phyloP scores from a whole-genome alignment of 768 basidiomycete genomes.

The Neoboletus magnificus region DNA sequence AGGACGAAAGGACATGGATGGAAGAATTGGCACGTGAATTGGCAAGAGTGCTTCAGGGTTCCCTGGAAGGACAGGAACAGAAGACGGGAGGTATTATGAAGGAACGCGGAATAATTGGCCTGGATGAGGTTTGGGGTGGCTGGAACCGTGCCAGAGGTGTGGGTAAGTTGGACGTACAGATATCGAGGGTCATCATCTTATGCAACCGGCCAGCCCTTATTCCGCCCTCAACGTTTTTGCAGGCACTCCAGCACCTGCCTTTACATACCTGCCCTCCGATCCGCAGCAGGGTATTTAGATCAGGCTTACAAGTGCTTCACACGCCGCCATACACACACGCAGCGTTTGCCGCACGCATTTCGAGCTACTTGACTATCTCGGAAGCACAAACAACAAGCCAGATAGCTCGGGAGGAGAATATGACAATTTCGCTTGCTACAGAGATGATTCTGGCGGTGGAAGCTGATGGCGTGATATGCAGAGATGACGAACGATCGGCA shows the following conservation, averaged over 20 bases:
- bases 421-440: constrained; percentile 68
- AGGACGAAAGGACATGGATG: constrained; percentile 75
- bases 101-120: constrained; percentile 72
- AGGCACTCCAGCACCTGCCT: constrained; percentile 66
- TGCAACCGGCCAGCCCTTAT: constrained; percentile 63
- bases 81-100: constrained; percentile 63
- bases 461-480: constrained; percentile 61
- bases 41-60: constrained; percentile 62
- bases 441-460: constrained; percentile 82
- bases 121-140: constrained; percentile 93
- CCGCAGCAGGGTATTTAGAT: constrained; percentile 60
- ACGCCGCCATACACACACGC: constrained; percentile 70
- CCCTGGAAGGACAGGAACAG: constrained; percentile 6
- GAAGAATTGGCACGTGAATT: constrained; percentile 83
- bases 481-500: constrained; percentile 59
- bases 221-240: constrained; percentile 83
- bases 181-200: background rate
- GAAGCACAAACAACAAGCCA: constrained; percentile 62
- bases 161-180: constrained; percentile 41
- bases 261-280: constrained; percentile 66
- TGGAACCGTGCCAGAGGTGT: constrained; percentile 95
- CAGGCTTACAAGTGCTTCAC: constrained; percentile 79
- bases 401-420: constrained; percentile 64
- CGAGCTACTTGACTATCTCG: constrained; percentile 46
- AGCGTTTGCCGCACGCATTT: constrained; percentile 67